Base-by-base conservation (phyloP, 805 yeast genomes). In the Myxozyma monticola region DNA sequence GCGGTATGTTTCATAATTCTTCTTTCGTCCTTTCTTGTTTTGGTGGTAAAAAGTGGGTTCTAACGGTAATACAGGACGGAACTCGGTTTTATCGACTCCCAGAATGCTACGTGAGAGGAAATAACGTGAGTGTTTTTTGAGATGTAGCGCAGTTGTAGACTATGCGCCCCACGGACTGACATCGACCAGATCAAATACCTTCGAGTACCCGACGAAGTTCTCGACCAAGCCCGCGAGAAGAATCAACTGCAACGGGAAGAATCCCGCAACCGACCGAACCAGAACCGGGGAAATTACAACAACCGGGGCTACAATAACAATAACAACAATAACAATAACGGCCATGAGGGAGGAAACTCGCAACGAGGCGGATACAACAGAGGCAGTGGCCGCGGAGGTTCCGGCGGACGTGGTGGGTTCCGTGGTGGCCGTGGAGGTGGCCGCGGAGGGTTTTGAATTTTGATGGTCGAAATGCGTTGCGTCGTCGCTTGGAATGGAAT, bases 71-170 rank as follows among this genome's bases (percentile, higher is more conserved):
- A 24, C 46, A 62, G 71, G 73, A 76, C 59, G 91, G 86, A 33
- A 81, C 78, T 57, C 73, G 73, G 46, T 85, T 79, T 66, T 67
- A 76, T 45, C 82, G 83, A 63, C 69, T 85, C 39, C 79, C 82
- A 2, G 95, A 87, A 62, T 77, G 84, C 49, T 90, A 89, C 65
- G 79, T 90, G 34, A 82, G 90, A 65, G 97, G 97, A 37, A 84
- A 78, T 57, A 91, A 86, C 62, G 85, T 88, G 61, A 57, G 65
- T 57, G 29, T 28, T n/a, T n/a, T n/a, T n/a, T n/a, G n/a, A n/a
- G n/a, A n/a, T n/a, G n/a, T n/a, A n/a, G n/a, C n/a, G n/a, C n/a
- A n/a, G n/a, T n/a, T n/a, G n/a, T 42, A n/a, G n/a, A n/a, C n/a
- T n/a, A n/a, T n/a, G n/a, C n/a, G n/a, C n/a, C n/a, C n/a, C n/a